Evolutionary conservation across 2,329 filamentous ascomycete genomes (phyloP).

Genomic region (Pseudogymnoascus sp.): DNA sequence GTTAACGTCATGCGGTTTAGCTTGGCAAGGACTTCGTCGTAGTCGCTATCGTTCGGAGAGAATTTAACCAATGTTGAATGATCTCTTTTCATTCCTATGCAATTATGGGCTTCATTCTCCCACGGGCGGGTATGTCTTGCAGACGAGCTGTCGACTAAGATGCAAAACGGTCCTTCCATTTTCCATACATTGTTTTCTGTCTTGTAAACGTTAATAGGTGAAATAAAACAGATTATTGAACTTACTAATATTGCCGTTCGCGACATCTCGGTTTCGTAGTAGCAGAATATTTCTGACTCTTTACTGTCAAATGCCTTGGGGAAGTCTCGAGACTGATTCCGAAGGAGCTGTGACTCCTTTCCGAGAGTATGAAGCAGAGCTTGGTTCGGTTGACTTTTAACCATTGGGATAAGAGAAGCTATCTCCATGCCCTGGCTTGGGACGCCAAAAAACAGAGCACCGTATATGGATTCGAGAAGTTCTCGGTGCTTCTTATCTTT

Average conservation of each 20-base stretch:
- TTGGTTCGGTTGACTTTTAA: constrained; percentile 11
- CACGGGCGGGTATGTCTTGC: not conserved
- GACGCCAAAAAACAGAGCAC: constrained; percentile 15
- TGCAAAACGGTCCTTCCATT: not conserved
- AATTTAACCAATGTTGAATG: constrained; percentile 12
- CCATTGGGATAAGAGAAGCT: constrained; percentile 12
- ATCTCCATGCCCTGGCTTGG: constrained; percentile 15
- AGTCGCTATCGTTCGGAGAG: constrained; percentile 1
- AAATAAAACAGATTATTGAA: not conserved
- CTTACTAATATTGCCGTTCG: constrained; percentile 13
- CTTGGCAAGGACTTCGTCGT: constrained; percentile 1
- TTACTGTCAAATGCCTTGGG: constrained; percentile 6
- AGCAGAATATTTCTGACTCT: constrained; percentile 12
- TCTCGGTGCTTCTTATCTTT: not conserved
- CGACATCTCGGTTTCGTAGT: constrained; percentile 14
- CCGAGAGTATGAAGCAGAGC: constrained; percentile 8
- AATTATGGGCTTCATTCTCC: constrained; percentile 8
- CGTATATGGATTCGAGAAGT: constrained; percentile 9
- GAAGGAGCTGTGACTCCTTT: constrained; percentile 11
- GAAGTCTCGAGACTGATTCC: constrained; percentile 6
- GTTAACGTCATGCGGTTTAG: not conserved
- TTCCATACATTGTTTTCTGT: not conserved
- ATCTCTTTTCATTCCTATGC: constrained; percentile 4
- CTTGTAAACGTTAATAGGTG: not conserved
- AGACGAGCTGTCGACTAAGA: constrained; percentile 1